Evolutionary conservation across 1,139 yeast genomes (phyloP), one percentile per base, ranked within the genome.

Genomic region (Hyphopichia fennica): DNA sequence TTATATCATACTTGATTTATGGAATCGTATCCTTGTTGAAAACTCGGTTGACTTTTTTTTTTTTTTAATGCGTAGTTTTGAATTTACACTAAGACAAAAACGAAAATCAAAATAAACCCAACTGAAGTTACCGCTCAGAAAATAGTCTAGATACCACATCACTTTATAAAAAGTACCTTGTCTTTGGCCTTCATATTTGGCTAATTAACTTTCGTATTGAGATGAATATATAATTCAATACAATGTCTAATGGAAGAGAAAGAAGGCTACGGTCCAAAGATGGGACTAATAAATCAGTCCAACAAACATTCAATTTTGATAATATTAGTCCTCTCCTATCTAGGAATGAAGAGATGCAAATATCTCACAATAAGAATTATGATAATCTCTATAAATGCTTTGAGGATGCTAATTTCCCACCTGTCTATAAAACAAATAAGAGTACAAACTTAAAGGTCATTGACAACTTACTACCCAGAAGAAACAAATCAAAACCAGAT

Each of bases 401-500:
- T 27, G 50, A 45, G 10, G 51, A 51, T 20, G 38, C 41, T 7
- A 43, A 45, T 16, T 35, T 45, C 11, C 46, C 51, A 15, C 34
- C 33, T 9, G 35, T 41, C 15, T 14, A 29, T 30, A 41, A 32
- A 33, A 35, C 47, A 18, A 38, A 45, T 28, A 47, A 43, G n/a
- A 13, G 44, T 7, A 43, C 43, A 4, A 44, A 42, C 19, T 30
- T 45, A 9, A 39, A 41, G 34, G 23, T 41, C 11, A n/a, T 40
- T 7, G 45, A 52, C 8, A 44, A 43, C 4, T 37, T 48, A 10
- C 50, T 54, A 38, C 65, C 67, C 4, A 40, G 67, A 37, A 52
- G 52, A 38, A 43, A 62, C 10, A 59, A 50, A 35, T 43, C 49
- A 3, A 41, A 49, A 16, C 41, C 35, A 23, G 86, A 82, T 48